Evolutionary conservation across 306 rosid genomes (phyloP).

Genomic region (Dalbergia cultrata): DNA sequence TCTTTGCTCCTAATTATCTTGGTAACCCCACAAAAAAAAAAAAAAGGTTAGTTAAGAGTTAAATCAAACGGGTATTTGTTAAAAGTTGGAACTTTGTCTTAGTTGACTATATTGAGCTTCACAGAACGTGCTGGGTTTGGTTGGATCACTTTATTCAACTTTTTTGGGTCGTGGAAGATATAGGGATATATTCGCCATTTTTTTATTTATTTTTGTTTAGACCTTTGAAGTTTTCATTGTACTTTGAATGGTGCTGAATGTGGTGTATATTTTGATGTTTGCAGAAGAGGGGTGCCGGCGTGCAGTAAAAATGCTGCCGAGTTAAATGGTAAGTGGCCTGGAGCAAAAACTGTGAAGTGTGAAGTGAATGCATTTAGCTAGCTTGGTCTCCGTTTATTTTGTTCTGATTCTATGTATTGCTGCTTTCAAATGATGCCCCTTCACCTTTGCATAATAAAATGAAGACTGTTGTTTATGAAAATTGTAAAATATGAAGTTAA

Average conservation of each 20-base stretch:
- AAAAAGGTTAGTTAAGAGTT: not conserved
- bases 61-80: not conserved
- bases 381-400: constrained; percentile 14
- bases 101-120: not conserved
- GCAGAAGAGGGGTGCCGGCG: constrained; percentile 57
- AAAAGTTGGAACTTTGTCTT: constrained; percentile 4
- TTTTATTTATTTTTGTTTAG: not conserved
- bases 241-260: constrained; percentile 14
- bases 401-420: not conserved
- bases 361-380: not conserved
- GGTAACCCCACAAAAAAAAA: not conserved
- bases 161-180: not conserved
- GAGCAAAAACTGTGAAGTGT: not conserved
- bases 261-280: constrained; percentile 34
- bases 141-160: constrained; percentile 10
- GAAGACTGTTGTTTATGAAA: constrained; percentile 17
- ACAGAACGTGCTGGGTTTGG: not conserved
- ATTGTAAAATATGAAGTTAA: not conserved
- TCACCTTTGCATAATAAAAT: constrained; percentile 23
- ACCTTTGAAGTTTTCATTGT: not conserved
- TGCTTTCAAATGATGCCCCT: not conserved
- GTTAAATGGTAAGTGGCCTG: constrained; percentile 51
- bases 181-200: not conserved
- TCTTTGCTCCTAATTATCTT: not conserved
- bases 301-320: constrained; percentile 44